Evolutionary conservation across 2,329 filamentous ascomycete species (phyloP), one percentile per base, ranked within the genome.

Genomic region (Colletotrichum sp.): DNA sequence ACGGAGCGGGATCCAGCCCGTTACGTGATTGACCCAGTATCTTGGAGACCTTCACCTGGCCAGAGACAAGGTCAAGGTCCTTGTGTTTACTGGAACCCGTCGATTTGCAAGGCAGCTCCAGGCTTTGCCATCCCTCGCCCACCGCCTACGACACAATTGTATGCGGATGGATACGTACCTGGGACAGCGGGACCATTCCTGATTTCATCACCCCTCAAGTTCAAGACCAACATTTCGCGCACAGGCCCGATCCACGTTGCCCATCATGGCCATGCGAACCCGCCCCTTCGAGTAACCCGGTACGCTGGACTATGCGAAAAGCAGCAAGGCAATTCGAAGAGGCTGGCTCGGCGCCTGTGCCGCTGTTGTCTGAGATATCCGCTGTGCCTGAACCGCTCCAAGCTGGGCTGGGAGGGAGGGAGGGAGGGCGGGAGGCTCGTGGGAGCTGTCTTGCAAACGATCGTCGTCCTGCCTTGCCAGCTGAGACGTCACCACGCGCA

Each of bases 11-110:
- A 73, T 69, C 39, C 63, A 76, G 72, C 72, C 70, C 70, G 70
- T 76, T 76, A 76, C 73, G 73, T 76, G 73, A 73, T 73, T 34
- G 73, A 76, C 73, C 73, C 73, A 76, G 73, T 69, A 27, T 76
- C 64, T 76, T 73, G 73, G 70, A 69, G 70, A 72, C 72, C 29
- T 63, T 66, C 30, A n/a, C 29, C 55, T 65, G 69, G 71, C 22
- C 68, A 13, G 22, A 13, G 39, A 49, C 73, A 69, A 59, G 73
- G 73, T 72, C 64, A 64, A 68, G 70, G 70, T 44, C 25, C 57
- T 39, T 49, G 55, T 57, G 30, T 57, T 55, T 32, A 65, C 63
- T 73, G 73, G 62, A 55, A 49, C 59, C 70, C 29, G 57, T 75
- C 30, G 19, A 16, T 36, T 69, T 57, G 52, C 66, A n/a, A 64